Evolutionary conservation across 495 filamentous ascomycete species (phyloP).

Genomic region (Thermochaetoides thermophila): DNA sequence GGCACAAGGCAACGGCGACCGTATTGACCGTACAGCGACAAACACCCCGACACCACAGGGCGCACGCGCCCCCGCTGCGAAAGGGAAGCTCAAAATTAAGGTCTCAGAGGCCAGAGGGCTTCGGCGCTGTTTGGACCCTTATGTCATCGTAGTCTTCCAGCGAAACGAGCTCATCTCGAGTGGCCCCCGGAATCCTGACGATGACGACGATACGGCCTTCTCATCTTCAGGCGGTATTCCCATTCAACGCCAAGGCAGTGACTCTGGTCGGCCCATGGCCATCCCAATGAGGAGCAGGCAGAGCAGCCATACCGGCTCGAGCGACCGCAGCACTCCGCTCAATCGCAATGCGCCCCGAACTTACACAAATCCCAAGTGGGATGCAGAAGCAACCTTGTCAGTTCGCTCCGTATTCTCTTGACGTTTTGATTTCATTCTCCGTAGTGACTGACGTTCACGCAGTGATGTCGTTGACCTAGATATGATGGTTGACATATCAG

Average conservation of each 20-base stretch:
- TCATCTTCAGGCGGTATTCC: constrained; percentile 42
- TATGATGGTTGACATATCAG: constrained; percentile 81
- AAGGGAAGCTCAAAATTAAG: constrained; percentile 79
- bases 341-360: constrained; percentile 36
- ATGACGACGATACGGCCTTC: constrained; percentile 31
- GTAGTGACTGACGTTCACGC: constrained; percentile 19
- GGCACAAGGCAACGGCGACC: constrained; percentile 18
- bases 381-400: constrained; percentile 90
- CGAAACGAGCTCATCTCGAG: constrained; percentile 90
- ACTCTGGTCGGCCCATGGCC: constrained; percentile 68
- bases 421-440: not conserved
- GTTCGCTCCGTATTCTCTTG: no score
- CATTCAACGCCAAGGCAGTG: constrained; percentile 53
- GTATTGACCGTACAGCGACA: constrained; percentile 22
- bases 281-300: constrained; percentile 93
- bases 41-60: constrained; percentile 30
- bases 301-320: constrained; percentile 77
- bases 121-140: constrained; percentile 70
- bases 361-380: constrained; percentile 85
- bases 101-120: constrained; percentile 74
- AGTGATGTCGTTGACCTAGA: constrained; percentile 92
- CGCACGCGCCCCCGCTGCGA: constrained; percentile 56
- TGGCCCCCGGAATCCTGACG: constrained; percentile 44
- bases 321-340: constrained; percentile 56
- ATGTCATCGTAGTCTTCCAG: constrained; percentile 93